Percentiles rank a stretch among this genome's conserved stretches.
These are phyloP conservation scores for Chlorella ohadii DNA, from an alignment of 139 green algal genomes.

Conservation along the genomic window DNA sequence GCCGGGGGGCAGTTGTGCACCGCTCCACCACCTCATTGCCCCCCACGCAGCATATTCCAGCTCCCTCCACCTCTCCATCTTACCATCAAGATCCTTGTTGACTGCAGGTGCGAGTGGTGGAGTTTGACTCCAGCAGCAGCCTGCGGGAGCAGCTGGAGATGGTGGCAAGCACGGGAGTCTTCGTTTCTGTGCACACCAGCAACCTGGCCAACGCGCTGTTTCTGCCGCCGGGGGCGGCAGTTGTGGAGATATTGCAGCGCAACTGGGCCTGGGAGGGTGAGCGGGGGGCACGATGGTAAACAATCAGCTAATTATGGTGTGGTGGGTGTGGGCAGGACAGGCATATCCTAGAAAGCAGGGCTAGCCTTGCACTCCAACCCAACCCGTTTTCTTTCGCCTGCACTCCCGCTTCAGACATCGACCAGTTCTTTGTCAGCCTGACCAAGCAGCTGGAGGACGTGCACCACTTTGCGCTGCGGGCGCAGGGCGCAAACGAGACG, in stretches of 20 bases:
- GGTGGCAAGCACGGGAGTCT: slow-evolving; percentile 75
- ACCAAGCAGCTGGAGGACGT: slow-evolving; percentile 60
- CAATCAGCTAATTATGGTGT: too few relatives aligned
- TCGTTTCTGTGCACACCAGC: slow-evolving; percentile 83
- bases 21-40: too few relatives aligned
- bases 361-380: too few relatives aligned
- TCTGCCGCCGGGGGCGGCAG: slow-evolving; percentile 75
- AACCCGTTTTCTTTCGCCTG: too few relatives aligned
- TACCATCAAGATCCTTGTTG: too few relatives aligned
- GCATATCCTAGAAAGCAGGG: too few relatives aligned
- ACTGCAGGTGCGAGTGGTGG: slow-evolving; percentile 57
- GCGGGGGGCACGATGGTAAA: too few relatives aligned
- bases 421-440: slow-evolving; percentile 52
- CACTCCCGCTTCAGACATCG: slow-evolving; percentile 37
- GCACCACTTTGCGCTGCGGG: slow-evolving; percentile 84
- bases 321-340: too few relatives aligned
- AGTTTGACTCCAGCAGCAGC: slow-evolving; percentile 57
- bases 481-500: slow-evolving; percentile 72
- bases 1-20: too few relatives aligned
- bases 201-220: slow-evolving; percentile 86
- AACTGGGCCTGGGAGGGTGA: slow-evolving; percentile 80
- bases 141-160: slow-evolving; percentile 80
- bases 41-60: too few relatives aligned
- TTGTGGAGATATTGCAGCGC: slow-evolving; percentile 86
- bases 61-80: neutral